These are phyloP conservation scores for Penicillium diatomitis DNA, from an alignment of 495 filamentous ascomycete species.

Conservation along the genomic window DNA sequence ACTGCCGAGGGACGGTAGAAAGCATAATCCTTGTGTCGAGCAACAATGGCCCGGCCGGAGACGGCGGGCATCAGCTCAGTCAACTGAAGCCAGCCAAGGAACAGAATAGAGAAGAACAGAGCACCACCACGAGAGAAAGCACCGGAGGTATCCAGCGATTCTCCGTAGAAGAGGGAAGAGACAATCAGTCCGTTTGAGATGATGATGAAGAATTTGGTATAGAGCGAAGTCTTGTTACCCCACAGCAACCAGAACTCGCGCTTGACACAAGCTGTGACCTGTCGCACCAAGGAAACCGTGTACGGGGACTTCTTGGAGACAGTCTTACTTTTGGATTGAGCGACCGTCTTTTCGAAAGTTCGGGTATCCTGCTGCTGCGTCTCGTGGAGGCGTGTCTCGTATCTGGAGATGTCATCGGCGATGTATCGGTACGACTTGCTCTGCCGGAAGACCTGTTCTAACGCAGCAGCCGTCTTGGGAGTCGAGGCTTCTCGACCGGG, in stretches of 20 bases:
- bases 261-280: conserved; percentile 60
- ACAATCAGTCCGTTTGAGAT: conserved; percentile 67
- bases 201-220: conserved; percentile 73
- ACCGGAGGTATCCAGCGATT: conserved; percentile 53
- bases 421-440: conserved; percentile 46
- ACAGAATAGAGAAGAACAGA: conserved; percentile 65
- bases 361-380: conserved; percentile 54
- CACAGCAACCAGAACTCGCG: conserved; percentile 70
- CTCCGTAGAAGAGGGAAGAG: conserved; percentile 61
- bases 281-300: conserved; percentile 59
- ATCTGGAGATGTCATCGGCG: conserved; percentile 45
- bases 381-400: conserved; percentile 52
- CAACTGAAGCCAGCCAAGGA: conserved; percentile 67
- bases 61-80: conserved; percentile 64
- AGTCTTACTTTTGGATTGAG: conserved; percentile 54
- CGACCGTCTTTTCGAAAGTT: conserved; percentile 60
- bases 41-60: conserved; percentile 51
- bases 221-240: conserved; percentile 63
- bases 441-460: conserved; percentile 51
- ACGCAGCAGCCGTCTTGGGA: conserved; percentile 52
- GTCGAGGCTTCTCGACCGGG: conserved; percentile 53
- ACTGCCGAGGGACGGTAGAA: conserved; percentile 73
- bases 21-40: conserved; percentile 62
- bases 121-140: conserved; percentile 62
- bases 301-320: conserved; percentile 61